Base-by-base conservation (phyloP, 352 stramenopile species). In the Phytopythium oedochilum region DNA sequence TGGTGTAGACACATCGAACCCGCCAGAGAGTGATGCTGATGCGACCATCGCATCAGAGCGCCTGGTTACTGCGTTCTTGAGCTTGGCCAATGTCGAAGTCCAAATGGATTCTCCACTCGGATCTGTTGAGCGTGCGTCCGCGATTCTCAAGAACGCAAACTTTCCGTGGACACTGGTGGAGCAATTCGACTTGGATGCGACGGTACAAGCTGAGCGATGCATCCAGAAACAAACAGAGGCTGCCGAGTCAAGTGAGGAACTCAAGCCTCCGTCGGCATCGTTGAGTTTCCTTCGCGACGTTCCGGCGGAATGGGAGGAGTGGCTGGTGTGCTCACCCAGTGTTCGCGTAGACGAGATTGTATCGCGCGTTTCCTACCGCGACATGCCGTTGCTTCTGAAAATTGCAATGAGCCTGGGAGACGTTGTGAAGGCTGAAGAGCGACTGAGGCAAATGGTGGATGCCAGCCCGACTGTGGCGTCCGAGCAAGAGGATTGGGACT, bases 351-450 rank as follows among this genome's bases (percentile, higher is more conserved):
- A 79, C 9, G 45, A 75, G 28, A 78, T 92, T 26, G 53, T 65
- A n/a, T 87, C 78, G 9, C 66, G 72, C 34, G 44, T 92, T 1
- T 75, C 83, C 6, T 93, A 89, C 49, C 81, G 78, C 52, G 83
- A 93, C 46, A 59, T 93, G 36, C 80, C 83, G 10, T 49, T 88
- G 17, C 54, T 93, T 32, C 54, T 90, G 39, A 86, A 81, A 47
- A 81, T 89, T 40, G 63, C 47, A 39, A 51, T 64, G 0, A 68
- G 60, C 5, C 49, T 86, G 14, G 57, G 53, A 29, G 77, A 60
- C 46, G 63, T 80, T 44, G 55, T 74, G 47, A 51, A 48, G 36
- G 68, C 69, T 7, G 75, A 86, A 46, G 62, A 76, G 44, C 76
- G 70, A 40, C 63, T 82, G 52, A 68, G 70, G 18, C 52, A 68